phyloP scores from a whole-genome alignment of 2,329 filamentous ascomycete species.

The Ceratocystis ficicola region DNA sequence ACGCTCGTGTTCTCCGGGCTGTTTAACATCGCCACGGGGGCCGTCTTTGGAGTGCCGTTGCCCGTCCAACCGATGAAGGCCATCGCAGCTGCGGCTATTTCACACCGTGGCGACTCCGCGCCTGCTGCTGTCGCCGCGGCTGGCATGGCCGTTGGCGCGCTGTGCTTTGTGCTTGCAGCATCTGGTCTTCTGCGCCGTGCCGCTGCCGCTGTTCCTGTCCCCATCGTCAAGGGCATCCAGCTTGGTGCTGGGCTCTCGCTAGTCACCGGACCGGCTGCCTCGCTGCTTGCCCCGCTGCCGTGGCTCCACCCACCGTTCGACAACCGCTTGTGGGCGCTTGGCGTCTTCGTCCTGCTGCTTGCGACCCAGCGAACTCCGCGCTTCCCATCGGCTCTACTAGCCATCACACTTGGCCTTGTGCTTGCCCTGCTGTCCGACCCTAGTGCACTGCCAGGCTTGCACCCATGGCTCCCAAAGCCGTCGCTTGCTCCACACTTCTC shows the following conservation, averaged over 20 bases:
- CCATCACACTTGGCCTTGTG: constrained; percentile 57
- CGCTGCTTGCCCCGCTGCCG: constrained; percentile 52
- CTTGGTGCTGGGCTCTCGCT: constrained; percentile 80
- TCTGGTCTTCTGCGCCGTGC: constrained; percentile 69
- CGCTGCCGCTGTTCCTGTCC: constrained; percentile 62
- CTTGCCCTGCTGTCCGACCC: constrained; percentile 40
- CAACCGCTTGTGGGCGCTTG: constrained; percentile 66
- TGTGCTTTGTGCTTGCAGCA: constrained; percentile 63
- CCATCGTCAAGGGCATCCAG: constrained; percentile 90
- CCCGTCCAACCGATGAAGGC: constrained; percentile 89
- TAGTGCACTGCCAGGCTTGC: constrained; percentile 33
- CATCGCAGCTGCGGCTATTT: constrained; percentile 82
- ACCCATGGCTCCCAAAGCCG: constrained; percentile 8
- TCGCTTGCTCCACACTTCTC: constrained; percentile 34
- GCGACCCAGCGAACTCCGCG: constrained; percentile 51
- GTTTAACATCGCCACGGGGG: constrained; percentile 73
- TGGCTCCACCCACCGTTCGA: constrained; percentile 62
- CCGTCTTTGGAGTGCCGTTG: constrained; percentile 74
- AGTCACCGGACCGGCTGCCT: constrained; percentile 61
- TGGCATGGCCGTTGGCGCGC: constrained; percentile 56
- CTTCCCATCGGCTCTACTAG: constrained; percentile 65
- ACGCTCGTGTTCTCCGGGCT: constrained; percentile 82
- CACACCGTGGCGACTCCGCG: constrained; percentile 42
- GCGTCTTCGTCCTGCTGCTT: constrained; percentile 59
- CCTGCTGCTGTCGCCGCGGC: constrained; percentile 55